Base-by-base conservation (phyloP, 2,329 filamentous ascomycete species). In the Pseudohalonectria lignicola region DNA sequence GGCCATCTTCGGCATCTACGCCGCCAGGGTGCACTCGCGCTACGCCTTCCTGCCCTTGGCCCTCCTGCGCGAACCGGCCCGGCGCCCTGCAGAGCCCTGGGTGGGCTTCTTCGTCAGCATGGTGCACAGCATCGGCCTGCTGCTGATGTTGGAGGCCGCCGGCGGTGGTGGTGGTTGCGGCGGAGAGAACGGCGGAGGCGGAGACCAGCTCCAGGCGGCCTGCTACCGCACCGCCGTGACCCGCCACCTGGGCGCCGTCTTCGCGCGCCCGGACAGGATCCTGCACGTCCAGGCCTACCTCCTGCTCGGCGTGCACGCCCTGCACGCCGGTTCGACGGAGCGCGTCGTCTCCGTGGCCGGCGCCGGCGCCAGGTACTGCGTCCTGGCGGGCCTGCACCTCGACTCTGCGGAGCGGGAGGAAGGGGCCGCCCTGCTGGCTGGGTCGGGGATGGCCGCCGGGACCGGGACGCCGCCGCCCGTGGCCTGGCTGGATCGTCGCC, bases 51-150 rank as follows among this genome's bases (percentile, higher is more conserved):
- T 37, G 12, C 23, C 19, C 18, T 28, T 37, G 12, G 35, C 26
- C 26, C 15, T 4, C 11, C 15, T 37, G 12, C n/a, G 23, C 18
- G 13, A 20, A 11, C 35, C 35, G 8, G 16, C 17, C 4, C 16
- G 21, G 26, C 18, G 18, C 10, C 6, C 17, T 10, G 17, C 20
- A 13, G 9, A 20, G 17, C 35, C 25, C 17, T 53, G 52, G 52
- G 41, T 46, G 19, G 47, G 47, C 11, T 55, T 50, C 41, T 55
- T 55, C 32, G 41, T 48, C 2, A 50, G 52, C 34, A 49, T 54
- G 33, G 47, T 54, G 20, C 41, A 42, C 38, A 36, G 44, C 26
- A 40, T 42, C 36, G 42, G 30, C 12, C 39, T 47, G 21, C 36
- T 47, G 11, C 41, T 47, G 37, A 41, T 43, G n/a, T n/a, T n/a